These are phyloP conservation scores for Torulaspora microellipsoides DNA, from an alignment of 805 yeast species.

Conservation along the genomic window DNA sequence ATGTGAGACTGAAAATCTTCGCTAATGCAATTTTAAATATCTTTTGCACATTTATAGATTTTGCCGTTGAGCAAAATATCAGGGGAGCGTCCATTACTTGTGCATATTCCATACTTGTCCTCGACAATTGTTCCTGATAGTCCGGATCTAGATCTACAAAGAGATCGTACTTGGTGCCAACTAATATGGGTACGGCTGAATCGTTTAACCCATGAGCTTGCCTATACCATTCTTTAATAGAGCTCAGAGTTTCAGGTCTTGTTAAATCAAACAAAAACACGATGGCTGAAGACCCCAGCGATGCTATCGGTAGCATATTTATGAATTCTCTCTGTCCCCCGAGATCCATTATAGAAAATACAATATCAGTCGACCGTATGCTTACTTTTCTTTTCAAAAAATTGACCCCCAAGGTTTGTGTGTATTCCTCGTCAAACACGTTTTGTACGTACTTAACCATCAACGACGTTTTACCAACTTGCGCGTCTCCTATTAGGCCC, in stretches of 20 bases:
- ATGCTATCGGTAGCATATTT: conserved; percentile 90
- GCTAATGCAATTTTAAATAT: conserved; percentile 87
- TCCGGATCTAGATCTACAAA: conserved; percentile 73
- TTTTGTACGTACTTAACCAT: conserved; percentile 98
- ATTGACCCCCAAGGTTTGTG: conserved; percentile 92
- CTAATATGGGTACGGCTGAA: conserved; percentile 83
- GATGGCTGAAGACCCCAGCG: conserved; percentile 88
- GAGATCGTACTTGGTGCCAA: conserved; percentile 90
- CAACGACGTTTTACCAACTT: conserved; percentile 90
- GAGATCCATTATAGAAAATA: conserved; percentile 90
- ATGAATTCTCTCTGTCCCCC: conserved; percentile 96
- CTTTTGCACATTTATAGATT: conserved; percentile 88
- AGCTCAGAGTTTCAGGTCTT: conserved; percentile 75
- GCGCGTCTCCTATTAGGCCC: conserved; percentile 93
- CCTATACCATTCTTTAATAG: conserved; percentile 92
- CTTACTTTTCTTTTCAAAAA: conserved; percentile 87
- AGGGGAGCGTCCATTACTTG: conserved; percentile 82
- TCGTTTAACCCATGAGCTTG: conserved; percentile 86
- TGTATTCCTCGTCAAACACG: conserved; percentile 83
- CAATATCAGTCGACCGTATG: conserved; percentile 79
- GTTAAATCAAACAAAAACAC: conserved; percentile 88
- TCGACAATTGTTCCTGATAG: conserved; percentile 81
- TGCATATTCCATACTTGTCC: conserved; percentile 79
- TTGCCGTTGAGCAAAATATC: conserved; percentile 85
- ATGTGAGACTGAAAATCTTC: conserved; percentile 80